phyloP scores from a whole-genome alignment of 768 basidiomycete species.

The Amyloporia xantha region DNA sequence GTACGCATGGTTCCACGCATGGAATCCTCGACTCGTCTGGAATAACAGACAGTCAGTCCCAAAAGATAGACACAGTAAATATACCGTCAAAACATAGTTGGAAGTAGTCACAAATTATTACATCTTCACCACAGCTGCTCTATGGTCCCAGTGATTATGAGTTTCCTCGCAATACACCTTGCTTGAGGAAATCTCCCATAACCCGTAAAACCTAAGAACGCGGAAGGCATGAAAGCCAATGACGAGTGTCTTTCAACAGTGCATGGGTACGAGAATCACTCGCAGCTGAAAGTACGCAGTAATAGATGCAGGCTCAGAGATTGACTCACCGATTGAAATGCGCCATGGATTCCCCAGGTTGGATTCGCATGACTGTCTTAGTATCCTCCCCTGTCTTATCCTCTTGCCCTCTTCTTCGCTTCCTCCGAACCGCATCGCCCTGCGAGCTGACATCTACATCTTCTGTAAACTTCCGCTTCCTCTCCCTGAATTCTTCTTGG shows the following conservation, averaged over 20 bases:
- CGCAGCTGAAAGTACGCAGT: neutral
- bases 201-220: too few species aligned
- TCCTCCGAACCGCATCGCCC: slow-evolving; percentile 7
- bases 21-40: slow-evolving; percentile 66
- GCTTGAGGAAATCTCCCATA: too few species aligned
- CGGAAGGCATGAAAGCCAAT: too few species aligned
- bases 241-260: too few species aligned
- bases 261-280: neutral
- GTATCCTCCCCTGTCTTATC: slow-evolving; percentile 3
- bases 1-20: slow-evolving; percentile 59
- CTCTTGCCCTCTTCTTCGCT: slow-evolving; percentile 23
- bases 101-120: too few species aligned
- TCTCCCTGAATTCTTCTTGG: slow-evolving; percentile 39
- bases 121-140: too few species aligned
- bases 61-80: too few species aligned
- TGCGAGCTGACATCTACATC: slow-evolving; percentile 14
- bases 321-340: slow-evolving; percentile 68
- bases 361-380: slow-evolving; percentile 36
- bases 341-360: slow-evolving; percentile 62
- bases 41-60: slow-evolving; percentile 3
- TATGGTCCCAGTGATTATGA: too few species aligned
- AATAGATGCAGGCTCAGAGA: too few species aligned
- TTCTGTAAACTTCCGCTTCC: slow-evolving; percentile 26
- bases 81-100: too few species aligned
- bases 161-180: too few species aligned